Base-by-base conservation (phyloP, 2,329 filamentous ascomycete genomes). In the Reticulascus tulasneorum region DNA sequence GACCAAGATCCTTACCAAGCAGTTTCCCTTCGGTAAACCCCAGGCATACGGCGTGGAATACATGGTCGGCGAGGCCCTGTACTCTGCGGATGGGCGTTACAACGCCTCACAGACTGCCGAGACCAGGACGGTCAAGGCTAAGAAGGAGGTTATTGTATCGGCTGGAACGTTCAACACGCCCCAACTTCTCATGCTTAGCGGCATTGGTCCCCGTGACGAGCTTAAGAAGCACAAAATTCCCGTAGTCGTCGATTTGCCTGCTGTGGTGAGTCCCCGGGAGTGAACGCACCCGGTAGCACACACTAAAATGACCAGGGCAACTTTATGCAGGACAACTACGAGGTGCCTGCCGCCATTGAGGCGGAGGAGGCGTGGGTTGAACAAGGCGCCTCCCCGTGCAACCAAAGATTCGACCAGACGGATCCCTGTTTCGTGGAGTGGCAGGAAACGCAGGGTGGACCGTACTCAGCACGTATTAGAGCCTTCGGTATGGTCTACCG, bases 191-290 rank as follows among this genome's bases (percentile, higher is more conserved):
- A 54, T 62, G 42, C 48, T 62, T 10, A 60, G 56, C 18, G 62
- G 62, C 6, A 54, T 66, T 33, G 62, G 62, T 16, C 47, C 55
- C 4, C 50, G 47, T 11, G 40, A 35, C 4, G 53, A 61, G 38
- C 49, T 62, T 10, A 37, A 47, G 21, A 35, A 40, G 23, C 44
- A 67, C 47, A 53, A 58, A n/a, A 78, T 80, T 40, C 55, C 64
- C 2, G 63, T 75, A 6, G 47, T 76, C 30, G 55, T 60, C 2
- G 66, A 80, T 45, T 62, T 76, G 3, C 75, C 75, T 1, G 77
- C 73, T 26, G 75, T 82, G 7, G 77, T 35, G 32, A 29, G 37
- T 30, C n/a, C 15, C 2, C 21, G 10, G 9, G 6, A 4, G 17
- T 9, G 7, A 10, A 3, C 17, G 17, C 19, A 27, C n/a, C 17